phyloP scores from a whole-genome alignment of 345 rosid genomes.

The Pugionium dolabratum region DNA sequence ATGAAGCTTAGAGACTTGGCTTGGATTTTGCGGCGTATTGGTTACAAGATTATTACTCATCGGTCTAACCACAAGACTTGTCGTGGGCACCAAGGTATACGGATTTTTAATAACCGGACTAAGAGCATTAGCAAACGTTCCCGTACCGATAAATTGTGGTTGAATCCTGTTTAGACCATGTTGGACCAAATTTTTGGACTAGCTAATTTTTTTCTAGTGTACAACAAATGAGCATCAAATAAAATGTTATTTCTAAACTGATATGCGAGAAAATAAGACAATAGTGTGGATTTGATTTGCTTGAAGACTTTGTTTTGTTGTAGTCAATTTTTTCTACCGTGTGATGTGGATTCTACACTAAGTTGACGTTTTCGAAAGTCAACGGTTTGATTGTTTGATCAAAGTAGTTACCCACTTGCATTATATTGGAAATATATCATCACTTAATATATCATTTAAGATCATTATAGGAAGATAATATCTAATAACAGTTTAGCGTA shows the following conservation, averaged over 20 bases:
- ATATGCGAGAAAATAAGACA: too few species aligned
- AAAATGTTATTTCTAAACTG: conserved; percentile 1
- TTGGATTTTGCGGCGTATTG: conserved; percentile 29
- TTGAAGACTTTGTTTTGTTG: conserved; percentile 1
- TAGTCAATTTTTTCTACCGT: neutral
- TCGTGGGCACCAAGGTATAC: neutral
- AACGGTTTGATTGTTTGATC: conserved; percentile 3
- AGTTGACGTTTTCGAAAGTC: conserved; percentile 30
- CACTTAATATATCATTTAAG: neutral
- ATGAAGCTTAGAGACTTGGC: conserved; percentile 23
- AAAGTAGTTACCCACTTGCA: conserved; percentile 11
- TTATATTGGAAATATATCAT: neutral
- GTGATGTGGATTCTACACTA: conserved; percentile 1
- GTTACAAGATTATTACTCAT: conserved; percentile 25
- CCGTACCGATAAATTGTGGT: conserved; percentile 1
- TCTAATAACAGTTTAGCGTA: neutral
- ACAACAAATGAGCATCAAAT: conserved; percentile 52
- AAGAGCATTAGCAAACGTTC: conserved; percentile 7
- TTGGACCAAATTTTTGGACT: conserved; percentile 15
- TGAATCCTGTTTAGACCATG: conserved; percentile 1
- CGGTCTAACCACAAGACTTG: conserved; percentile 7
- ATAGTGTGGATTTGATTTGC: neutral
- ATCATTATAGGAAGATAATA: neutral
- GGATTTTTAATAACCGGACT: conserved; percentile 17
- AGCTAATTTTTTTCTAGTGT: conserved; percentile 35